Base-by-base conservation (phyloP, 352 stramenopile genomes). In the Chrysophaeum taylorii region DNA sequence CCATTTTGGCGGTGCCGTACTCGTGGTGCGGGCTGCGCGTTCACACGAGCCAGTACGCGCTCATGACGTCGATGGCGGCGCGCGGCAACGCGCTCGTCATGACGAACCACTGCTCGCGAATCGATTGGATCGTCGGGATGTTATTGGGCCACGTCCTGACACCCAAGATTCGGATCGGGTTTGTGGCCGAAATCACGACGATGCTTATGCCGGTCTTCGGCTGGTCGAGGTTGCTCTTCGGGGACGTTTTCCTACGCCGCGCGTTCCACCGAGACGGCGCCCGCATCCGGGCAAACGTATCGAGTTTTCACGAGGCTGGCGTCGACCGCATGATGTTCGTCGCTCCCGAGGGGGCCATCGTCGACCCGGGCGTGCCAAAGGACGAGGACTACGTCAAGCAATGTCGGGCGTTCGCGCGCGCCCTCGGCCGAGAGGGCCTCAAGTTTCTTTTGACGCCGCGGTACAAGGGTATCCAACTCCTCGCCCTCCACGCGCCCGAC, bases 101-200 rank as follows among this genome's bases (percentile, higher is more conserved):
- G 60, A 52, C 60, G 23, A 68, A 68, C 38, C 60, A 68, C 38
- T 9, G 33, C 21, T 25, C 9, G 9, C 35, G 60, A 14, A 50
- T 68, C 36, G 60, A 68, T 25, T 68, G 60, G 60, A 12, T 68
- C 60, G n/a, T 68, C n/a, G 60, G 60, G 35, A 5, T 68, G 60
- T 29, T 68, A 7, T 25, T 68, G 36, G 60, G 60, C 5, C 25
- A 12, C 9, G 29, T 36, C 21, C 9, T 63, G 7, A 4, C 25
- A 23, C 52, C 52, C 9, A 25, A 23, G 7, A 25, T 63, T 15
- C 60, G 60, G 14, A 37, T 68, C 35, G 60, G 60, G 35, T 68
- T 68, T 37, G 35, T 45, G 9, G 39, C 60, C 5, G 60, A 68
- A 37, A 12, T 52, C 33, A 36, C 39, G 36, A 52, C 39, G 60